Evolutionary conservation across 2,329 filamentous ascomycete genomes (phyloP), one percentile per base, ranked within the genome.

Genomic region (Ophiostoma angusticollis): DNA sequence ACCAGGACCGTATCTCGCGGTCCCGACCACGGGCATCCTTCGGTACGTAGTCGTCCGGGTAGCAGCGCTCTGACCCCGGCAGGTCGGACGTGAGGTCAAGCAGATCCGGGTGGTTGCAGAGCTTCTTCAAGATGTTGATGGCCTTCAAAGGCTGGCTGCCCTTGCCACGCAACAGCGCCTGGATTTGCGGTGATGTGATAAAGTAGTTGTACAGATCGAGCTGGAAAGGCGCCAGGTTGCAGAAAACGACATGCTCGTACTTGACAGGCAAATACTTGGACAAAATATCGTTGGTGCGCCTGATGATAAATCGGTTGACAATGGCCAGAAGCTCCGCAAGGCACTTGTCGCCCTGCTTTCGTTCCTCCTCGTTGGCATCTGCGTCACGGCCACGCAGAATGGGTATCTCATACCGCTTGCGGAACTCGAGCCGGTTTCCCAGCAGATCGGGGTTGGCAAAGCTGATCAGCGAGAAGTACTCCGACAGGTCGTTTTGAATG

Each of bases 221-320:
- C 58, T 98, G 91, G 62, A 98, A 96, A 0, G 84, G 83, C 13
- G 91, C 82, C 32, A 94, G 70, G 50, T 89, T 89, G 68, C 91
- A 98, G 62, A 98, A 98, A 1, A 98, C 91, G 22, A 98, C 91
- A 56, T 98, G 91, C 59, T 98, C 91, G 60, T 98, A 98, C 64
- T 98, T 98, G 64, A 96, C 79, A 0, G 91, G 91, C 43, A 98
- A 64, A 55, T 98, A 98, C 58, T 98, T 98, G 37, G 89, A 95
- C 18, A 98, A 63, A 45, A 98, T 93, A 54, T 98, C 91, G 69
- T 98, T 98, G 4, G 89, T 95, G 42, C 91, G 79, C 43, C 91
- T 81, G 51, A 98, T 98, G 56, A 98, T 93, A 62, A 98, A 98
- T 54, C 93, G 95, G 64, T 96, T 98, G 54, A 98, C 91, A 31